Evolutionary conservation across 306 rosid genomes (phyloP).

Genomic region (Medicago lupulina): DNA sequence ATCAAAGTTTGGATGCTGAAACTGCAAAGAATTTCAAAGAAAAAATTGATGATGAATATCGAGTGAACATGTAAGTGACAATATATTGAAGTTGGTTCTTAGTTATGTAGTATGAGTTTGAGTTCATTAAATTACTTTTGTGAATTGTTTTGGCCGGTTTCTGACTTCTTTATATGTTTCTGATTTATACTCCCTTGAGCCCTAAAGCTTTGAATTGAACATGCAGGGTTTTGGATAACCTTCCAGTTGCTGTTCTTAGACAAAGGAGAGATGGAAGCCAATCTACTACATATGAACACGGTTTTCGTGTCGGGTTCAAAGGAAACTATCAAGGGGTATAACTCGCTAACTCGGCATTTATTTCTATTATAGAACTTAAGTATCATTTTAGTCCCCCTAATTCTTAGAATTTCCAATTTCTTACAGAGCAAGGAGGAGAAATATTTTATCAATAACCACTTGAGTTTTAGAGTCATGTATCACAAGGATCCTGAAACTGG

Average conservation of each 20-base stretch:
- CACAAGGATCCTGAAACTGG: conserved; percentile 94
- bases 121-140: conserved; percentile 29
- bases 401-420: conserved; percentile 42
- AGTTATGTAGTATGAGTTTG: conserved; percentile 29
- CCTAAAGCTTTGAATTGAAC: conserved; percentile 41
- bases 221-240: conserved; percentile 96
- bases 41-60: conserved; percentile 91
- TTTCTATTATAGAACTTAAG: conserved; percentile 33
- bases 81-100: conserved; percentile 28
- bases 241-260: conserved; percentile 96
- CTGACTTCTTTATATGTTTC: conserved; percentile 13
- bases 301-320: conserved; percentile 94
- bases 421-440: conserved; percentile 93
- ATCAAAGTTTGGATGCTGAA: conserved; percentile 59
- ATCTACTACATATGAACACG: conserved; percentile 94
- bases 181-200: conserved; percentile 25
- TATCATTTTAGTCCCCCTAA: neutral
- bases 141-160: conserved; percentile 17
- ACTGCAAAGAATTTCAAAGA: conserved; percentile 90
- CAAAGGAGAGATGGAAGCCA: conserved; percentile 89
- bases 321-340: conserved; percentile 98
- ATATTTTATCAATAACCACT: conserved; percentile 94
- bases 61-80: conserved; percentile 87
- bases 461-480: conserved; percentile 97
- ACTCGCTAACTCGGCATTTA: conserved; percentile 40